Evolutionary conservation across 2,329 filamentous ascomycete genomes (phyloP).

Genomic region (Trichothecium roseum): DNA sequence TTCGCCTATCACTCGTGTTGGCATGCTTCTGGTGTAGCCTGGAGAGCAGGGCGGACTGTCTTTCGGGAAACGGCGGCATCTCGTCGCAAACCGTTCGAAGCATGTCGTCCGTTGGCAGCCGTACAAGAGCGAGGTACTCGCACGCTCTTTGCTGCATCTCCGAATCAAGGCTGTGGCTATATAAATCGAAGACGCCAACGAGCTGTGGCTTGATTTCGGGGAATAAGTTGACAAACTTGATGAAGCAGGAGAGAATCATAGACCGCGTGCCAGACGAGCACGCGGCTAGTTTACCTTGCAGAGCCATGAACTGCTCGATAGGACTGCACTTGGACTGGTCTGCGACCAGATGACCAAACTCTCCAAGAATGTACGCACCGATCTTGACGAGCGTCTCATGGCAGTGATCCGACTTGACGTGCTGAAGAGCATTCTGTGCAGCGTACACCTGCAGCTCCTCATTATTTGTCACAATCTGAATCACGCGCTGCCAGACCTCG

Average conservation of each 20-base stretch:
- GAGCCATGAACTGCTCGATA: constrained; percentile 90
- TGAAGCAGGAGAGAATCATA: constrained; percentile 88
- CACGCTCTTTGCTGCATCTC: constrained; percentile 94
- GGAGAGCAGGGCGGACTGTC: constrained; percentile 83
- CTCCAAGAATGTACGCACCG: constrained; percentile 87
- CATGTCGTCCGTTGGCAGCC: constrained; percentile 78
- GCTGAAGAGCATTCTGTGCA: constrained; percentile 83
- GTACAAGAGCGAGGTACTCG: constrained; percentile 83
- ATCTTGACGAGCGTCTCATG: constrained; percentile 98
- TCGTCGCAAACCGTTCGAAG: constrained; percentile 92
- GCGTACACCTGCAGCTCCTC: constrained; percentile 96
- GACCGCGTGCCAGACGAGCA: constrained; percentile 85
- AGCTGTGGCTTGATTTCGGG: constrained; percentile 97
- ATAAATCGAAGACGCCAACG: constrained; percentile 78
- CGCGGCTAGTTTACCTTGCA: constrained; percentile 80
- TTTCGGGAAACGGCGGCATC: constrained; percentile 96
- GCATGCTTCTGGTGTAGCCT: constrained; percentile 90
- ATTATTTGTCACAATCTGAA: constrained; percentile 98
- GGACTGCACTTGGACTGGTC: constrained; percentile 88
- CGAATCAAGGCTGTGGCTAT: constrained; percentile 89
- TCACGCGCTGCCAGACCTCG: constrained; percentile 97
- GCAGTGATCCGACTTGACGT: constrained; percentile 85
- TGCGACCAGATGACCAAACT: constrained; percentile 93
- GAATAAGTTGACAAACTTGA: constrained; percentile 98
- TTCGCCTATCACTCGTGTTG: constrained; percentile 86